These are phyloP conservation scores for Penicillium paxilli DNA, from an alignment of 495 filamentous ascomycete species.

Conservation along the genomic window DNA sequence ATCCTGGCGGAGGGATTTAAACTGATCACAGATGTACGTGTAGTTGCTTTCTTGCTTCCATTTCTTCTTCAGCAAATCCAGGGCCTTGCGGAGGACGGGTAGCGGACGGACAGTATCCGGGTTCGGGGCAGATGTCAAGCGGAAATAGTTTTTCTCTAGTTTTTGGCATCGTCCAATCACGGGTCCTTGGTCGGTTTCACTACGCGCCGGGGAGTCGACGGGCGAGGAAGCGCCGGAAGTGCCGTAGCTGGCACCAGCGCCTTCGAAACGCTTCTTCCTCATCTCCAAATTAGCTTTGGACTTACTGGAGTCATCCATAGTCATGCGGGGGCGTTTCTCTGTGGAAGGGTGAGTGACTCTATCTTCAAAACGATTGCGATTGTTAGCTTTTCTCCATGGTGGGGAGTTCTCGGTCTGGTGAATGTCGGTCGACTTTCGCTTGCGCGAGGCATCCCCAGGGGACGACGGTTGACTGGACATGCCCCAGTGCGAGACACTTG, in stretches of 20 bases:
- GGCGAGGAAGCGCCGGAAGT: slow-evolving; percentile 50
- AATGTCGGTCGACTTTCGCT: slow-evolving; percentile 77
- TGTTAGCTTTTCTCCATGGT: slow-evolving; percentile 75
- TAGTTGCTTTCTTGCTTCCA: slow-evolving; percentile 96
- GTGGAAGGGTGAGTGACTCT: slow-evolving; percentile 64
- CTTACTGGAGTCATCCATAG: slow-evolving; percentile 69
- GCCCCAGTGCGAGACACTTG: slow-evolving; percentile 38
- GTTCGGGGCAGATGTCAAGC: slow-evolving; percentile 85
- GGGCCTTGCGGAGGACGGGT: slow-evolving; percentile 72
- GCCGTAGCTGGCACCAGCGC: slow-evolving; percentile 51
- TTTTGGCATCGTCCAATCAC: slow-evolving; percentile 80
- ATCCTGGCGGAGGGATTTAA: slow-evolving; percentile 98
- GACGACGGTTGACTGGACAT: slow-evolving; percentile 29
- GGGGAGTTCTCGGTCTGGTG: slow-evolving; percentile 50
- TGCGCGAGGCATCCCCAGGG: slow-evolving; percentile 50
- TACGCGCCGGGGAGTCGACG: slow-evolving; percentile 57
- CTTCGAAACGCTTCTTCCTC: slow-evolving; percentile 82
- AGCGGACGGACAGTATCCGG: slow-evolving; percentile 87
- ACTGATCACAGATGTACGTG: slow-evolving; percentile 96
- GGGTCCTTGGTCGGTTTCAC: slow-evolving; percentile 64
- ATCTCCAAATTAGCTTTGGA: slow-evolving; percentile 84
- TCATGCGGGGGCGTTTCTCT: slow-evolving; percentile 62
- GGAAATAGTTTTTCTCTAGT: slow-evolving; percentile 94
- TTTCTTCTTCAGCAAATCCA: slow-evolving; percentile 88
- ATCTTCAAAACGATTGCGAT: slow-evolving; percentile 65